Percentiles rank a stretch among this genome's conserved stretches.
Conservation (phyloP, 768 basidiomycete genomes). For the Lepiota brunneoincarnata region DNA sequence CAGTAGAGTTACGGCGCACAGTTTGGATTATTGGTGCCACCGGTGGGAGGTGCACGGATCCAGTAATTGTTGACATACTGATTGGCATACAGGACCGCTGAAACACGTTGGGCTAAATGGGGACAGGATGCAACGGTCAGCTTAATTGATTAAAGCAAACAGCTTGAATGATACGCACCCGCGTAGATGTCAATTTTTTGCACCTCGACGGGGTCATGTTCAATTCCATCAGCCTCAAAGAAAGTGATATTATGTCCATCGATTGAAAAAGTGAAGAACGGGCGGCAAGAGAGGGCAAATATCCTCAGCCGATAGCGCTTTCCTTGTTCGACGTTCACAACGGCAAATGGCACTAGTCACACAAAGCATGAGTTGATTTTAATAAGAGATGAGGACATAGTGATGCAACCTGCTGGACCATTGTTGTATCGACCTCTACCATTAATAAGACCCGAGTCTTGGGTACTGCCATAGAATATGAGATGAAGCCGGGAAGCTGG, state of each 20-base stretch:
- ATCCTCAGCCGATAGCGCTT: slow-evolving; percentile 54
- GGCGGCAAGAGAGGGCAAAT: slow-evolving; percentile 44
- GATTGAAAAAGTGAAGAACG: slow-evolving; percentile 36
- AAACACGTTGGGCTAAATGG: slow-evolving; percentile 21
- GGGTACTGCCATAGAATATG: not conserved
- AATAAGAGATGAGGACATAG: too few species aligned
- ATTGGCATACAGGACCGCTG: slow-evolving; percentile 27
- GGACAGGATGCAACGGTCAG: too few species aligned
- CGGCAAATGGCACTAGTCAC: slow-evolving; percentile 15
- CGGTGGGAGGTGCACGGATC: slow-evolving; percentile 39
- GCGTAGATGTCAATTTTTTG: slow-evolving; percentile 36
- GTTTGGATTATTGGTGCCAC: slow-evolving; percentile 20
- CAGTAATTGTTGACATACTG: slow-evolving; percentile 31
- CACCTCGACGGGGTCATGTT: slow-evolving; percentile 29
- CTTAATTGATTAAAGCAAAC: too few species aligned
- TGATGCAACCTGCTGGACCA: slow-evolving; percentile 15
- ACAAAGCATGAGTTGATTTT: too few species aligned
- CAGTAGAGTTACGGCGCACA: not conserved
- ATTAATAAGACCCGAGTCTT: slow-evolving; percentile 18
- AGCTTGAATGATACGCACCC: slow-evolving; percentile 2
- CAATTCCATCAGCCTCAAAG: slow-evolving; percentile 29
- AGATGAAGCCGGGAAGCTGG: not conserved
- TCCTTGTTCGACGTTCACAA: slow-evolving; percentile 39
- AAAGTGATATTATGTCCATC: slow-evolving; percentile 29
- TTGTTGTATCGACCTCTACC: slow-evolving; percentile 20